Evolutionary conservation across 257 asterid species (phyloP), one percentile per base, ranked within the genome.

Genomic region (Leonotis leonurus): DNA sequence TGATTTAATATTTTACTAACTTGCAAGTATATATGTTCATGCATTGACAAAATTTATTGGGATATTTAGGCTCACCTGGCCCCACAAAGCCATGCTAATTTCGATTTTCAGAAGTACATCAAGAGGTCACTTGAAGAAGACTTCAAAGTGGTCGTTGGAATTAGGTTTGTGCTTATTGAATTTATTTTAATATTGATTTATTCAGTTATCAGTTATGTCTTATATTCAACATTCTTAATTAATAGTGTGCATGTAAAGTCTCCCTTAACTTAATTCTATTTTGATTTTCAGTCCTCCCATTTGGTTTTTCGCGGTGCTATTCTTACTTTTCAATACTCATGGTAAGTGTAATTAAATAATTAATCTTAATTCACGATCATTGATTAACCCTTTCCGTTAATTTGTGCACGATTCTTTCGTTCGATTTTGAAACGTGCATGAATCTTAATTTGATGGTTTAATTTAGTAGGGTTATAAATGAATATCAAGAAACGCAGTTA

Each of bases 131-230:
- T 92, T 16, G 98, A 92, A 71, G 90, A 86, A 67, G 98, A 92
- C 68, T 89, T 92, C 79, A 92, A 84, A 77, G 95, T 84, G n/a
- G 97, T 92, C 1, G 98, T 92, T 22, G 93, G 98, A 25, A 92
- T 92, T 26, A 92, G 98, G 98, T 92, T 33, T 14, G 70, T 52
- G 0, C 21, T 51, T 50, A 33, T 26, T 66, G 55, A 6, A 1
- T 17, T 30, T 54, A 14, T 14, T 25, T 13, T 0, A 13, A 1
- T 12, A n/a, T 8, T n/a, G n/a, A n/a, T 30, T 9, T 3, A 0
- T 56, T 32, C n/a, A n/a, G n/a, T n/a, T n/a, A n/a, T n/a, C n/a
- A n/a, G n/a, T n/a, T n/a, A n/a, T n/a, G n/a, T n/a, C n/a, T 30
- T 5, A 30, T 4, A 30, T 2, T 30, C 1, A 30, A 4, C 7